Evolutionary conservation across 305 asterid species (phyloP), one percentile per base, ranked within the genome.

Genomic region (Fraxinus floribunda): DNA sequence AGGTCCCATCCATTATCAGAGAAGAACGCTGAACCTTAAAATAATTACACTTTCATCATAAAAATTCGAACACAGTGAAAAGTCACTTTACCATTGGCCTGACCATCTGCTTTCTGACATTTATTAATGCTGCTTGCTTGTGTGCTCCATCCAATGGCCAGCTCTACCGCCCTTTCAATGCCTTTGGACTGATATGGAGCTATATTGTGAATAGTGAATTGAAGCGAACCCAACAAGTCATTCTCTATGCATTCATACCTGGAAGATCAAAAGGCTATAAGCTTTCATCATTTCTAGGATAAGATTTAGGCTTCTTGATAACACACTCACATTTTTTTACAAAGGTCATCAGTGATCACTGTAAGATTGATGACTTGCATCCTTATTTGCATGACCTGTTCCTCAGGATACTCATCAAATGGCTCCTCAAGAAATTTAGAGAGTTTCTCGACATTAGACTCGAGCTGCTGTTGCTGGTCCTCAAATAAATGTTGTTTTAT

Each of bases 401-500:
- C 89, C 83, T 89, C 94, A 7, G 78, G 52, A 75, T 87, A 92
- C 79, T 85, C 87, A 84, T 96, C 92, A 83, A 94, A 92, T 82
- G 92, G 97, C 89, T 93, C 97, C 92, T 93, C 97, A 39, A 96
- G 90, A 85, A 84, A 86, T 85, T 93, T 91, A 75, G 99, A 94
- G 70, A 96, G 89, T 86, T 90, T 93, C 90, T 96, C 99, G 15
- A 96, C 90, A 84, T 91, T 93, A 62, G 91, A 87, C 94, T 96
- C 98, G 10, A 96, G 97, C 90, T 93, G 99, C 90, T 96, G 98
- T 87, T 96, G 99, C 90, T 92, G 98, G 91, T 93, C 97, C 91
- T 96, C 98, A 72, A 96, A 96, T 85, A 96, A 89, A 89, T 92
- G 81, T 86, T 93, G 95, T 79, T 94, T 93, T 49, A 91, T 86